Conservation (phyloP, 176 grass and related monocot species). For the Ensete glaucum region DNA sequence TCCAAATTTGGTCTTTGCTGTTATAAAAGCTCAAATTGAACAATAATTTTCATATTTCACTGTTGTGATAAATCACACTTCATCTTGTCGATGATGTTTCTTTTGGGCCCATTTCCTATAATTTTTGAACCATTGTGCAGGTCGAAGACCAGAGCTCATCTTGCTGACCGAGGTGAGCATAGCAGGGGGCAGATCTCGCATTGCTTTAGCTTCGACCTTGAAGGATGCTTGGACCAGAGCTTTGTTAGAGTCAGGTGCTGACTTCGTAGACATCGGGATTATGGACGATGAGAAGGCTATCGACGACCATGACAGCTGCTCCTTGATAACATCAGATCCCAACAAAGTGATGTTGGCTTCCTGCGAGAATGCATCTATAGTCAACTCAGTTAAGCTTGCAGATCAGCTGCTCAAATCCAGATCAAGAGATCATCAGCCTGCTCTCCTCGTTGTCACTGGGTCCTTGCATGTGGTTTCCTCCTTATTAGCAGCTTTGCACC, state of each 20-base stretch:
- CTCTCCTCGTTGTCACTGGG: conserved; percentile 41
- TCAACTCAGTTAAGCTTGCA: conserved; percentile 27
- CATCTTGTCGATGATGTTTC: too few species aligned
- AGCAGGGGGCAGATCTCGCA: conserved; percentile 49
- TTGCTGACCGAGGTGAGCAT: conserved; percentile 64
- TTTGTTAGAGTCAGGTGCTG: conserved; percentile 21
- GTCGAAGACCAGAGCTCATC: conserved; percentile 30
- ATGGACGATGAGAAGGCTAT: not conserved
- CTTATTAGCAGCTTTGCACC: conserved; percentile 20
- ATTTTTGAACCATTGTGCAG: not conserved
- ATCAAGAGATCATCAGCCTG: not conserved
- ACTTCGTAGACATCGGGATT: conserved; percentile 25
- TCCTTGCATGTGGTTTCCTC: conserved; percentile 26
- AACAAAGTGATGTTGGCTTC: conserved; percentile 23
- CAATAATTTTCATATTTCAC: too few species aligned
- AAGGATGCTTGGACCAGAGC: not conserved
- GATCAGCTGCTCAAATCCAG: conserved; percentile 27
- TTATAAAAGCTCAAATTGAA: too few species aligned
- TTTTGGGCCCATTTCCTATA: not conserved
- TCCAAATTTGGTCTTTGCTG: too few species aligned
- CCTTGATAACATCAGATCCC: not conserved
- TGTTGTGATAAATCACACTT: too few species aligned
- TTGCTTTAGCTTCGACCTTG: conserved; percentile 6
- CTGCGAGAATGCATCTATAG: conserved; percentile 11
- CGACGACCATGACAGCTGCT: not conserved